Evolutionary conservation across 2,329 filamentous ascomycete species (phyloP).

Genomic region (Coccinonectria pachysandricola): DNA sequence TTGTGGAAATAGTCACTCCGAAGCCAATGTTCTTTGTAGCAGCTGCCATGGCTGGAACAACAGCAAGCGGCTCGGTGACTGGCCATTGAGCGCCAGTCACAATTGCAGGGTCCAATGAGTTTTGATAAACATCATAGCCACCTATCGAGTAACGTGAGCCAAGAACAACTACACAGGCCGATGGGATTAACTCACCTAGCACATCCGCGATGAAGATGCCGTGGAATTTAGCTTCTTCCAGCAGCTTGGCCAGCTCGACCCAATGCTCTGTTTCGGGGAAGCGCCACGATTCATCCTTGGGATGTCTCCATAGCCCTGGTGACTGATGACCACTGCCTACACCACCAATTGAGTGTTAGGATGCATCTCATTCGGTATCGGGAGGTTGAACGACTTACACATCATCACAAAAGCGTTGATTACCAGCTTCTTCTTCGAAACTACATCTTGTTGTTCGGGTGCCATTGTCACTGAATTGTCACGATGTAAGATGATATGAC

Average conservation of each 20-base stretch:
- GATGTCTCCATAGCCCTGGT: conserved; percentile 47
- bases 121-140: conserved; percentile 62
- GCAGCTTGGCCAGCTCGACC: conserved; percentile 47
- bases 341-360: too few species aligned
- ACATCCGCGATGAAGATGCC: conserved; percentile 60
- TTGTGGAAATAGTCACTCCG: conserved; percentile 59
- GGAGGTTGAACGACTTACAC: too few species aligned
- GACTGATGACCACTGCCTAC: conserved; percentile 38
- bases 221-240: conserved; percentile 53
- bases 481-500: too few species aligned
- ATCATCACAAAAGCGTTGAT: conserved; percentile 34
- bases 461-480: too few species aligned
- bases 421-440: conserved; percentile 30
- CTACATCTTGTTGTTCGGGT: too few species aligned
- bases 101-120: conserved; percentile 47
- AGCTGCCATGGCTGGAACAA: conserved; percentile 60
- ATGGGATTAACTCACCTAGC: conserved; percentile 32
- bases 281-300: conserved; percentile 49
- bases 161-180: too few species aligned
- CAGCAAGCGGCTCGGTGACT: conserved; percentile 56
- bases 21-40: conserved; percentile 59
- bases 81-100: conserved; percentile 59
- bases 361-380: too few species aligned
- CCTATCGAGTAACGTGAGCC: conserved; percentile 23
- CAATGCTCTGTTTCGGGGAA: conserved; percentile 54